These are phyloP conservation scores for Chaetomium fimeti DNA, from an alignment of 495 filamentous ascomycete species.

Conservation along the genomic window DNA sequence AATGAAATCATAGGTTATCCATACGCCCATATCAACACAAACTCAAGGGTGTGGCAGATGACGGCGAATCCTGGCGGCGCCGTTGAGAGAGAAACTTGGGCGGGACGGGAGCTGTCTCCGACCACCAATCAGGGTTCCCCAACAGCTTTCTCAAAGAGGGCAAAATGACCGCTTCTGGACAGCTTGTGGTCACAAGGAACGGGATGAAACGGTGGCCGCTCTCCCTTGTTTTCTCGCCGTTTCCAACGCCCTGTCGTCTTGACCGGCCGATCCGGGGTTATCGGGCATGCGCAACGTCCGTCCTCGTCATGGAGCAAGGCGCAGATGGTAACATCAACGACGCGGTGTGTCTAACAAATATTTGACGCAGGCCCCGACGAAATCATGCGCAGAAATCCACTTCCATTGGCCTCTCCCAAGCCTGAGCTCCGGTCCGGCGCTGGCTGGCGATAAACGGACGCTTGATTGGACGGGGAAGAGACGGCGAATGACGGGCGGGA, in stretches of 20 bases:
- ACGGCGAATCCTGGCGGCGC: too few relatives aligned
- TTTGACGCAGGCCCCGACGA: not conserved
- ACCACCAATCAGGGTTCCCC: conserved; percentile 3
- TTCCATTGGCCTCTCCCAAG: not conserved
- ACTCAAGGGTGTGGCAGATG: too few relatives aligned
- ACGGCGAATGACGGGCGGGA: not conserved
- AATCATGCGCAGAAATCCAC: not conserved
- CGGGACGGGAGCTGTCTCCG: not conserved
- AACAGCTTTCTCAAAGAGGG: conserved; percentile 19
- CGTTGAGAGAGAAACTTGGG: not conserved
- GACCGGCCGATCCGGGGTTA: not conserved
- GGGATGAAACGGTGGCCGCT: not conserved
- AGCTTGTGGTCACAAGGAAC: not conserved
- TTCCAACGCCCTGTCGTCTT: not conserved
- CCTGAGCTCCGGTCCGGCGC: not conserved
- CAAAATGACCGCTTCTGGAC: conserved; percentile 29
- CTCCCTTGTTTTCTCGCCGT: conserved; percentile 13
- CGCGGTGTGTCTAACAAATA: not conserved
- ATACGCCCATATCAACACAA: too few relatives aligned
- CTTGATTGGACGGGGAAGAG: not conserved
- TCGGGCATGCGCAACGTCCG: too few relatives aligned
- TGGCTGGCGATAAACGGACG: not conserved
- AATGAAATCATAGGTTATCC: too few relatives aligned
- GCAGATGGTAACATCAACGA: not conserved
- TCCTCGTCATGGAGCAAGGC: too few relatives aligned